Base-by-base conservation (phyloP, 345 rosid genomes). In the Orychophragmus violaceus region DNA sequence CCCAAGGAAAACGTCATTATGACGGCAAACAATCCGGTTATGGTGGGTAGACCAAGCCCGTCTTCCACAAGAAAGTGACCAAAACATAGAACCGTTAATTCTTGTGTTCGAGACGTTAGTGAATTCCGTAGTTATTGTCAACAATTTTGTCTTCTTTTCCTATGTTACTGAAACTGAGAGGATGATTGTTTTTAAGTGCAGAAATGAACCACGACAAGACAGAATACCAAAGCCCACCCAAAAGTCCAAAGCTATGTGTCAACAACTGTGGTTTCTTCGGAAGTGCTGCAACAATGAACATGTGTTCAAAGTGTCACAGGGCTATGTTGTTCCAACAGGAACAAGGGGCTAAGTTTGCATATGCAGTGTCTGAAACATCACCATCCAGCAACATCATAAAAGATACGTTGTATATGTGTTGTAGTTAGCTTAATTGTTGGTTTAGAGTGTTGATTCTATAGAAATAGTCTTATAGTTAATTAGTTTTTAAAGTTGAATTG, bases 241-340 rank as follows among this genome's bases (percentile, higher is more conserved):
- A 91, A 74, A 76, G 88, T 33, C 90, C 94, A 5, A 82, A 83
- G 72, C 76, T 86, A 39, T 91, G 97, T 69, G 23, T 82, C 46
- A 91, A 91, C 76, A 86, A 88, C 69, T 88, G 97, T 19, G 97
- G 97, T 71, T 91, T 88, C 93, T 91, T 86, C 30, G 96, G 96
- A 68, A 91, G 94, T 42, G 84, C 89, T 9, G 90, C 96, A 27
- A 88, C 97, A 3, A 91, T 85, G 94, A 91, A 91, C 75, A 85
- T 91, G 94, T 91, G 97, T 64, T 91, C 97, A 29, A 91, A 91
- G 80, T 91, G 96, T 80, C 95, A 91, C 87, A 88, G 88, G 84
- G 87, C 75, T 64, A 75, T 74, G 58, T 23, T 85, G 53, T 68
- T 87, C 75, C 84, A 88, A 66, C 88, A 88, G 72, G 88, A 88